These are phyloP conservation scores for Xylaria curta DNA, from an alignment of 495 filamentous ascomycete species.

Conservation along the genomic window DNA sequence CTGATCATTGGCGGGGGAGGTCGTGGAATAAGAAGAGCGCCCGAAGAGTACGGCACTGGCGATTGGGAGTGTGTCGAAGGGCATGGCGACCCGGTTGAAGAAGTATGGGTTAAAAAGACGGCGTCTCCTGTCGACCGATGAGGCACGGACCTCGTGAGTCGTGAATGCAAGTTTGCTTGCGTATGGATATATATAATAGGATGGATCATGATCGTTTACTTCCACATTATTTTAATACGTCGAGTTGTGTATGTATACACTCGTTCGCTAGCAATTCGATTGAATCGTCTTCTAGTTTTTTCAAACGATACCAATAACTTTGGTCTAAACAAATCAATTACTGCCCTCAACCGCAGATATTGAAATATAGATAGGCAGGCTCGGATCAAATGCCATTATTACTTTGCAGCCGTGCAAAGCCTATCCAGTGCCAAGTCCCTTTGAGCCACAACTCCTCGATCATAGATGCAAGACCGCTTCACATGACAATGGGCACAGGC, in stretches of 20 bases:
- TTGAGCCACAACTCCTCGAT: not conserved
- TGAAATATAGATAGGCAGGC: not conserved
- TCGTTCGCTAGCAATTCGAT: not conserved
- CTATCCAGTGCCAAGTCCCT: not conserved
- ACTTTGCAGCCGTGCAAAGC: not conserved
- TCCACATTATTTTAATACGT: not conserved
- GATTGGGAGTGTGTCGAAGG: conserved; percentile 72
- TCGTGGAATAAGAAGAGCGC: conserved; percentile 65
- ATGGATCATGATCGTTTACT: not conserved
- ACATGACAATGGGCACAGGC: not conserved
- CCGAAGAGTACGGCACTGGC: conserved; percentile 67
- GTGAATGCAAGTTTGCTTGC: not conserved
- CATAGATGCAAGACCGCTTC: not conserved
- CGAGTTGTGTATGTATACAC: not conserved
- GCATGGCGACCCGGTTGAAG: conserved; percentile 70
- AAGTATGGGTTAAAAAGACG: conserved; percentile 58
- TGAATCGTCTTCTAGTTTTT: not conserved
- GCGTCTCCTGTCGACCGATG: not conserved
- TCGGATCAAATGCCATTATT: not conserved
- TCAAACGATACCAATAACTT: not conserved
- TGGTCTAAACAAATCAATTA: too few relatives aligned
- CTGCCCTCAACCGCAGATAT: not conserved
- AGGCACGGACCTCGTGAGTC: not conserved
- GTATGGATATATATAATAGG: not conserved
- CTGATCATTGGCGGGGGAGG: conserved; percentile 83